phyloP scores from a whole-genome alignment of 805 yeast species.

The Candida tammaniensis region DNA sequence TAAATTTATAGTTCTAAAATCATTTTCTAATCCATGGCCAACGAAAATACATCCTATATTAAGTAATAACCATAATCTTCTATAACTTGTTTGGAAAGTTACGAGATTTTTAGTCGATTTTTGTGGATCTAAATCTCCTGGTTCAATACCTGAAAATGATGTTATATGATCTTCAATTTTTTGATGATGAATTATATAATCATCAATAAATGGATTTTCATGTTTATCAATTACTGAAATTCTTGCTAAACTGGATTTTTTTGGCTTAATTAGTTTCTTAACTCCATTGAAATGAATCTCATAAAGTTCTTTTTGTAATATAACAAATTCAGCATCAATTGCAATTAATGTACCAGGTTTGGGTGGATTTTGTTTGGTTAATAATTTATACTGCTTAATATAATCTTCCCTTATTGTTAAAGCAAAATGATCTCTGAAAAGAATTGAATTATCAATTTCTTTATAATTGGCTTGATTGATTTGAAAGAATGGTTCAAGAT shows the following conservation, averaged over 20 bases:
- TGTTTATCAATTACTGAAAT: slow-evolving; percentile 81
- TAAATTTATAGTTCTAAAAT: slow-evolving; percentile 89
- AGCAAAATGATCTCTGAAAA: slow-evolving; percentile 75
- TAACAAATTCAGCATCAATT: slow-evolving; percentile 95
- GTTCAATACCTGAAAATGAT: slow-evolving; percentile 88
- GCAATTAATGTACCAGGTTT: slow-evolving; percentile 76
- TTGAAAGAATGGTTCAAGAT: slow-evolving; percentile 35
- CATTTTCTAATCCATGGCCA: slow-evolving; percentile 91
- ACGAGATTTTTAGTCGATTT: slow-evolving; percentile 69
- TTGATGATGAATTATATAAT: slow-evolving; percentile 73
- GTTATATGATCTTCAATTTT: slow-evolving; percentile 84
- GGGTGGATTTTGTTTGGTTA: slow-evolving; percentile 72
- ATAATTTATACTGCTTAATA: slow-evolving; percentile 62
- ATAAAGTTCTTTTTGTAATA: slow-evolving; percentile 69
- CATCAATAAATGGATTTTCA: slow-evolving; percentile 82
- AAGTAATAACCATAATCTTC: slow-evolving; percentile 85
- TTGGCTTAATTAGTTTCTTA: slow-evolving; percentile 69
- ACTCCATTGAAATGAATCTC: slow-evolving; percentile 76
- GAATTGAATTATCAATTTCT: slow-evolving; percentile 56
- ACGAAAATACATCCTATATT: slow-evolving; percentile 89
- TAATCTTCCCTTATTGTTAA: slow-evolving; percentile 59
- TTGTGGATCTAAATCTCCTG: slow-evolving; percentile 79
- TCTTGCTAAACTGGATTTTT: slow-evolving; percentile 75
- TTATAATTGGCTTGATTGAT: slow-evolving; percentile 25
- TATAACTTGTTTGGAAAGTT: slow-evolving; percentile 75